These are phyloP conservation scores for Escallonia rubra DNA, from an alignment of 129 eudicot species.

Conservation along the genomic window DNA sequence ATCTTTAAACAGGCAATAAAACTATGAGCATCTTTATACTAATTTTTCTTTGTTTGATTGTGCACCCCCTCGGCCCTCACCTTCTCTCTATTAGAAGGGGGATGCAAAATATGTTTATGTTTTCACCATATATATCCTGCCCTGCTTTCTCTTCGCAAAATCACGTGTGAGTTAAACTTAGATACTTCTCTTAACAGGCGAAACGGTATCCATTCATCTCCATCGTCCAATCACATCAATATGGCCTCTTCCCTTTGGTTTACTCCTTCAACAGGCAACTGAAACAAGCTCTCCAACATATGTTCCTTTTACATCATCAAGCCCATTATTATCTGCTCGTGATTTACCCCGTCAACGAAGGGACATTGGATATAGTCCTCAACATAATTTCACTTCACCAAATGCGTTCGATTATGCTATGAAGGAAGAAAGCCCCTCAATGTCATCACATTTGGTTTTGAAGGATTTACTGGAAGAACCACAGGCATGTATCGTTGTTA, in stretches of 20 bases:
- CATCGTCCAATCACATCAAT: slow-evolving; percentile 64
- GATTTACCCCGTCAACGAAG: slow-evolving; percentile 58
- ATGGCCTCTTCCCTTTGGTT: slow-evolving; percentile 96
- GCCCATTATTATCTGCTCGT: slow-evolving; percentile 47
- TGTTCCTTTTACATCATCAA: slow-evolving; percentile 50
- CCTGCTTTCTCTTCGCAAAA: neutral
- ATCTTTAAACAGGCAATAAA: no score
- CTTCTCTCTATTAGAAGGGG: neutral
- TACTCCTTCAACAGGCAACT: slow-evolving; percentile 81
- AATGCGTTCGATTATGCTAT: slow-evolving; percentile 36
- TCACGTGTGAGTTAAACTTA: slow-evolving; percentile 1
- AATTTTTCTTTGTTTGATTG: no score
- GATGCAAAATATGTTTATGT: neutral
- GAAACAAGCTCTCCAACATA: slow-evolving; percentile 44
- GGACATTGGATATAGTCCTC: slow-evolving; percentile 72
- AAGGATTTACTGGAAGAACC: slow-evolving; percentile 86
- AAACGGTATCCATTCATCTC: slow-evolving; percentile 67
- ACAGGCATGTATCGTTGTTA: slow-evolving; percentile 43
- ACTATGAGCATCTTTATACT: no score
- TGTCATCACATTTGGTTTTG: slow-evolving; percentile 71
- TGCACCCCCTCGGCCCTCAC: no score
- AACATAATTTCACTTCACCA: slow-evolving; percentile 25
- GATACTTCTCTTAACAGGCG: slow-evolving; percentile 56
- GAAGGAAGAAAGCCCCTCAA: slow-evolving; percentile 45
- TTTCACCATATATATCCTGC: no score